Evolutionary conservation across 164 flowering plant genomes (phyloP).

Genomic region (Magnolia changhungtana): DNA sequence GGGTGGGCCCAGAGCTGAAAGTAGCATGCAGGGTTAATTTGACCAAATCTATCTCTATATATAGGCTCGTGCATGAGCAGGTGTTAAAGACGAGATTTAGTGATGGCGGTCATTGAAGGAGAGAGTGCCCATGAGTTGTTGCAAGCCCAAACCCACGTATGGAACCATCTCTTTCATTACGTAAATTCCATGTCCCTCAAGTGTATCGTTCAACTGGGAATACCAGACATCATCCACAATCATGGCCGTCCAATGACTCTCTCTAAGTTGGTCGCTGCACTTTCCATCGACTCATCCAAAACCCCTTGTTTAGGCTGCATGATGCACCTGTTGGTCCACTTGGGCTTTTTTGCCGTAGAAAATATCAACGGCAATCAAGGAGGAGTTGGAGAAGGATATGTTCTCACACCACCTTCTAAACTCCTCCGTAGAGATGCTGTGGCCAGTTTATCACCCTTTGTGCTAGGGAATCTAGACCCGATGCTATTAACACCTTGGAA

Average conservation of each 20-base stretch:
- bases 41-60: too few relatives aligned
- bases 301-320: constrained; percentile 10
- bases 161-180: constrained; percentile 2
- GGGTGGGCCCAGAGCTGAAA: too few relatives aligned
- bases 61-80: too few relatives aligned
- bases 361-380: neutral
- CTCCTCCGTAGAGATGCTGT: neutral
- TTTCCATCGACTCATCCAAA: constrained; percentile 1
- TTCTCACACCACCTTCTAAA: constrained; percentile 9
- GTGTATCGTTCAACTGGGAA: constrained; percentile 10
- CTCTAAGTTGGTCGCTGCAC: neutral
- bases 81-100: too few relatives aligned
- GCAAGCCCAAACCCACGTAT: constrained; percentile 8
- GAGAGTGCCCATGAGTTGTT: neutral
- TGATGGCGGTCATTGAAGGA: too few relatives aligned
- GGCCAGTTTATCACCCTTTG: constrained; percentile 7
- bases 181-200: constrained; percentile 13
- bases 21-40: too few relatives aligned
- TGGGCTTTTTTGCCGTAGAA: constrained; percentile 9
- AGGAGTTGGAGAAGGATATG: neutral
- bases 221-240: constrained; percentile 8
- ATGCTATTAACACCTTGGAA: constrained; percentile 19
- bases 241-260: constrained; percentile 9
- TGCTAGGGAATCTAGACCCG: constrained; percentile 25
- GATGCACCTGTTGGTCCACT: constrained; percentile 18